Conservation (phyloP, 2,329 filamentous ascomycete genomes). For the Botryotinia calthae region DNA sequence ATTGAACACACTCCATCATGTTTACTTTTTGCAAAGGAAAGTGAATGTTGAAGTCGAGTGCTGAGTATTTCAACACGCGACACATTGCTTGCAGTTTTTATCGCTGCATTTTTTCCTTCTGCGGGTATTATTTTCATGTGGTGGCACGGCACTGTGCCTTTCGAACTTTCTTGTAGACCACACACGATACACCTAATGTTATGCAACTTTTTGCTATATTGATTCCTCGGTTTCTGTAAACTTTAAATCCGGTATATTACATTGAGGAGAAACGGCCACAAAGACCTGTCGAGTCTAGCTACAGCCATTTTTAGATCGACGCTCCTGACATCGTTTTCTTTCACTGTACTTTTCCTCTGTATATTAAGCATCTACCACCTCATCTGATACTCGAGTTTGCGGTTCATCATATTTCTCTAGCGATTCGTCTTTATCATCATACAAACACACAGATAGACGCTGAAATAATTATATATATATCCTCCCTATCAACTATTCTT, state of each 20-base stretch:
- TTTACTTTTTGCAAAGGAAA: background rate
- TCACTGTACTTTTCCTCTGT: background rate
- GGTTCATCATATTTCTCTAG: background rate
- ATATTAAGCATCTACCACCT: background rate
- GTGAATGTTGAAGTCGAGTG: background rate
- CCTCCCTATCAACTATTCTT: background rate
- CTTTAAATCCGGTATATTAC: background rate
- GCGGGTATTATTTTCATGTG: background rate
- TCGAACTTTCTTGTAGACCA: background rate
- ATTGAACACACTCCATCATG: background rate
- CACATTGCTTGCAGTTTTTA: background rate
- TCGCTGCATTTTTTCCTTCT: background rate
- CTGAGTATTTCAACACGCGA: too few relatives aligned
- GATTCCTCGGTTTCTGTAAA: background rate
- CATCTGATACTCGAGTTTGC: background rate
- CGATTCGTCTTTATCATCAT: background rate
- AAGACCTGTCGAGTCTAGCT: background rate
- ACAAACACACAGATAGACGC: background rate
- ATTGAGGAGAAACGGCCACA: background rate
- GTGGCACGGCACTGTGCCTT: background rate
- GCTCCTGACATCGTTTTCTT: background rate
- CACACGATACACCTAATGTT: background rate
- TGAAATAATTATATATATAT: background rate
- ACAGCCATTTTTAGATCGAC: background rate
- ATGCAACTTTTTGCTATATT: background rate